Conservation (phyloP, 768 basidiomycete species). For the Amanita inopinata region DNA sequence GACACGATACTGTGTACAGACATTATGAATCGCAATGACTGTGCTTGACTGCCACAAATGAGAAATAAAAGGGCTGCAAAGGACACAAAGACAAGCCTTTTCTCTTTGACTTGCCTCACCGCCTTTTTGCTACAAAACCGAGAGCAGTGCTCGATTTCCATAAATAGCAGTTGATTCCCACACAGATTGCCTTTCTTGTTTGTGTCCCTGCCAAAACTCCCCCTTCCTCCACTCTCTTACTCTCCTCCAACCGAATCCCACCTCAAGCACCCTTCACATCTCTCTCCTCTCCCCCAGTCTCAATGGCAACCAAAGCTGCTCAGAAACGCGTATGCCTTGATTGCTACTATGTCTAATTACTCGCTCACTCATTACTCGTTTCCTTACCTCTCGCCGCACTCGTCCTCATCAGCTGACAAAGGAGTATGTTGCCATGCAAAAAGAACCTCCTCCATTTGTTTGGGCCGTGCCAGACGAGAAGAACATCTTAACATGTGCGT, state of each 20-base stretch:
- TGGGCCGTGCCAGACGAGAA: slow-evolving; percentile 96
- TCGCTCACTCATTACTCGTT: slow-evolving; percentile 4
- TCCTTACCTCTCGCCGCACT: background rate
- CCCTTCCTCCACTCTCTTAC: background rate
- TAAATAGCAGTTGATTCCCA: too few species aligned
- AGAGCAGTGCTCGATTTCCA: too few species aligned
- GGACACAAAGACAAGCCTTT: too few species aligned
- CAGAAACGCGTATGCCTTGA: slow-evolving; percentile 59
- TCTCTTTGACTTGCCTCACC: too few species aligned
- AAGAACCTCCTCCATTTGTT: slow-evolving; percentile 88
- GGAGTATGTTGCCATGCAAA: slow-evolving; percentile 90
- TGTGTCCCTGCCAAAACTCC: background rate
- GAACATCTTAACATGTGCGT: slow-evolving; percentile 91
- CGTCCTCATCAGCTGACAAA: slow-evolving; percentile 50
- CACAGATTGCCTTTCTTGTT: background rate
- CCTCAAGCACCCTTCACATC: slow-evolving; percentile 2
- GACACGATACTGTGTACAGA: too few species aligned
- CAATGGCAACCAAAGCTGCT: slow-evolving; percentile 81
- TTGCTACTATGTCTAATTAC: slow-evolving; percentile 5
- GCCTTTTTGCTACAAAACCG: too few species aligned
- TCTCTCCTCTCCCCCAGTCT: slow-evolving; percentile 5
- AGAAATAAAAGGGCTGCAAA: too few species aligned
- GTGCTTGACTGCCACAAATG: too few species aligned
- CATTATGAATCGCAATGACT: too few species aligned
- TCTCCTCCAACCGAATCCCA: slow-evolving; percentile 8